Evolutionary conservation across 495 filamentous ascomycete genomes (phyloP).

Genomic region (Penicillium longicatenatum): DNA sequence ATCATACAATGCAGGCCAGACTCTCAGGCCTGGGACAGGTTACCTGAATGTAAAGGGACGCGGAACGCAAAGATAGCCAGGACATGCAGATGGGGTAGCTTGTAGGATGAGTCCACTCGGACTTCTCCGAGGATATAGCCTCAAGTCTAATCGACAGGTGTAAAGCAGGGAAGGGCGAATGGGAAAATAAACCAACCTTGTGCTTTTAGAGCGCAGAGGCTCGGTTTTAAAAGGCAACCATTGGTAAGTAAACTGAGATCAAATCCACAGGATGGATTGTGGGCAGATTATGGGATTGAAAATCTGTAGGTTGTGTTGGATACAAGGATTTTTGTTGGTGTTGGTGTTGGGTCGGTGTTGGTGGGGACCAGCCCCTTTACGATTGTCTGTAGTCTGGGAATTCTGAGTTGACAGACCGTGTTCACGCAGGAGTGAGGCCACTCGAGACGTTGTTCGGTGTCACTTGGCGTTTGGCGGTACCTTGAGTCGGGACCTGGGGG

Average conservation of each 20-base stretch:
- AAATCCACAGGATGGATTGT: constrained; percentile 16
- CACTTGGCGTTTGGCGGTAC: constrained; percentile 43
- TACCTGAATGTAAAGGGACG: constrained; percentile 16
- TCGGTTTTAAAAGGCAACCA: constrained; percentile 20
- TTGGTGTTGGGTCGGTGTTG: constrained; percentile 1
- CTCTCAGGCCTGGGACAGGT: constrained; percentile 13
- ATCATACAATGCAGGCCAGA: constrained; percentile 29
- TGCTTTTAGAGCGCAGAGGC: constrained; percentile 25
- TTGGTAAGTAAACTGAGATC: constrained; percentile 7
- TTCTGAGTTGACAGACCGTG: not conserved
- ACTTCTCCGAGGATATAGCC: constrained; percentile 13
- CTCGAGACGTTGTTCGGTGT: constrained; percentile 34
- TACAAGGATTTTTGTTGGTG: not conserved
- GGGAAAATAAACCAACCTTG: constrained; percentile 43
- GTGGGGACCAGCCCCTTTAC: constrained; percentile 42
- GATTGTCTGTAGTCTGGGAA: constrained; percentile 8
- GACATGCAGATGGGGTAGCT: constrained; percentile 6
- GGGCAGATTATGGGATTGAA: constrained; percentile 18
- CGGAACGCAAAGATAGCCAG: constrained; percentile 21
- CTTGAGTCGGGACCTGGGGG: constrained; percentile 34
- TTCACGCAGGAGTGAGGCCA: constrained; percentile 42
- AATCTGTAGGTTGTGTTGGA: constrained; percentile 9
- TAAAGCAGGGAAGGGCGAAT: constrained; percentile 29
- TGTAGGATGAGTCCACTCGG: constrained; percentile 9
- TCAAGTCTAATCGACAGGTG: constrained; percentile 19